A percentile compares a stretch with the other conserved stretches of the same genome.
phyloP scores from a whole-genome alignment of 2,329 filamentous ascomycete species.

The Cercospora sp. region DNA sequence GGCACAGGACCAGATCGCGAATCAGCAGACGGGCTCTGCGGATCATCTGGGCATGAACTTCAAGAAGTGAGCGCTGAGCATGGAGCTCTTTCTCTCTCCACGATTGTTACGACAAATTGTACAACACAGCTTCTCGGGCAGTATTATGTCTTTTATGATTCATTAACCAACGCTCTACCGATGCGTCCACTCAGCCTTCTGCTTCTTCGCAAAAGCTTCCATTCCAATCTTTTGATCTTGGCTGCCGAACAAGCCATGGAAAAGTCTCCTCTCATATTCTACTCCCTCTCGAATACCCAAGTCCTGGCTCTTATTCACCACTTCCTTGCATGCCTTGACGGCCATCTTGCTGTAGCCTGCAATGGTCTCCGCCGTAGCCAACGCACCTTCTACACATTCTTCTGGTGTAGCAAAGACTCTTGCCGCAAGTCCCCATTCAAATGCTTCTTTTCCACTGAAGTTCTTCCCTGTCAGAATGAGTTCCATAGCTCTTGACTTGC shows the following conservation, averaged over 20 bases:
- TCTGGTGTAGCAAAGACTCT: conserved; percentile 77
- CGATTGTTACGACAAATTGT: conserved; percentile 10
- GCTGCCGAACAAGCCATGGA: conserved; percentile 90
- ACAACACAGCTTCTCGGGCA: background rate
- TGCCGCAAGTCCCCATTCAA: conserved; percentile 86
- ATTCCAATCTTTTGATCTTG: conserved; percentile 93
- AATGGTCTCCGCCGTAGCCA: conserved; percentile 86
- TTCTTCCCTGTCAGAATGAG: conserved; percentile 82
- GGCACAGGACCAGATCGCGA: conserved; percentile 32
- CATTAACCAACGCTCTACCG: conserved; percentile 43
- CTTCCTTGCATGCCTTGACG: conserved; percentile 88
- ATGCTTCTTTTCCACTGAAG: conserved; percentile 82
- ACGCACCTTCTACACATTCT: conserved; percentile 75
- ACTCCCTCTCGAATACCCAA: conserved; percentile 83
- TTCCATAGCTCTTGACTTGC: conserved; percentile 83
- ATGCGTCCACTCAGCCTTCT: conserved; percentile 87
- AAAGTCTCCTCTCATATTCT: conserved; percentile 89
- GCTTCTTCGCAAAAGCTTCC: conserved; percentile 94
- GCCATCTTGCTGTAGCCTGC: conserved; percentile 84
- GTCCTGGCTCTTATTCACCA: conserved; percentile 99
- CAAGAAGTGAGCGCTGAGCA: conserved; percentile 26
- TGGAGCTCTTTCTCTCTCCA: background rate
- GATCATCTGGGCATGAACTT: conserved; percentile 37
- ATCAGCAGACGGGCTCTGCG: conserved; percentile 35
- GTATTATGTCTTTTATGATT: background rate